Evolutionary conservation across 225 moss, liverwort and hornwort genomes (phyloP).

Genomic region (Pleurozium schreberi): DNA sequence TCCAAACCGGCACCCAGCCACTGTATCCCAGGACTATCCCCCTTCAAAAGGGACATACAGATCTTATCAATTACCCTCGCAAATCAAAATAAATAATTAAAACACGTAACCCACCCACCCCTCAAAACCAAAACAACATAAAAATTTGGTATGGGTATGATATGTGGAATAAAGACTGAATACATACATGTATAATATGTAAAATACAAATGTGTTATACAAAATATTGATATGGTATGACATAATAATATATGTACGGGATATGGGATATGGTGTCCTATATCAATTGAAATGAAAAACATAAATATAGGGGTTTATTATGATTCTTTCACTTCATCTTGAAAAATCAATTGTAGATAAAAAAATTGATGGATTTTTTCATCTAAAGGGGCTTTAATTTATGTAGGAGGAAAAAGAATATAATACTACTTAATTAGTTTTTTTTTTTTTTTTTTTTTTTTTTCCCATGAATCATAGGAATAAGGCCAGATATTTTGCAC

Average conservation of each 20-base stretch:
- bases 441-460: rapidly evolving
- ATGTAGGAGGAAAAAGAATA: no score
- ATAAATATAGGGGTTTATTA: not conserved
- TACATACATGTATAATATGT: not conserved
- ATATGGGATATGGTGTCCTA: no score
- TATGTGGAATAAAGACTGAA: not conserved
- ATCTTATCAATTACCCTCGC: not conserved
- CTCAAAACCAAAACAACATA: not conserved
- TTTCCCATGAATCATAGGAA: not conserved
- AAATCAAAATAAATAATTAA: not conserved
- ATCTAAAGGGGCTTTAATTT: not conserved
- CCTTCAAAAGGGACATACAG: not conserved
- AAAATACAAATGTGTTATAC: not conserved
- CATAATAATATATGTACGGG: not conserved
- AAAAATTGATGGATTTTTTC: not conserved
- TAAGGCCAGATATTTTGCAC: not conserved
- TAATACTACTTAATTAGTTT: not conserved
- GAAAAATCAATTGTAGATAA: rapidly evolving
- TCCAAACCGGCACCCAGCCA: no score
- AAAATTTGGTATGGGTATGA: not conserved
- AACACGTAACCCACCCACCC: rapidly evolving
- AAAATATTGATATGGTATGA: not conserved
- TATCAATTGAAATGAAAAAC: no score
- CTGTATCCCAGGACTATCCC: no score
- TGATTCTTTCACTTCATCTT: not conserved